A percentile compares a stretch with the other conserved stretches of the same genome.
Evolutionary conservation across 768 basidiomycete species (phyloP).

Genomic region (Suillus hirtellus): DNA sequence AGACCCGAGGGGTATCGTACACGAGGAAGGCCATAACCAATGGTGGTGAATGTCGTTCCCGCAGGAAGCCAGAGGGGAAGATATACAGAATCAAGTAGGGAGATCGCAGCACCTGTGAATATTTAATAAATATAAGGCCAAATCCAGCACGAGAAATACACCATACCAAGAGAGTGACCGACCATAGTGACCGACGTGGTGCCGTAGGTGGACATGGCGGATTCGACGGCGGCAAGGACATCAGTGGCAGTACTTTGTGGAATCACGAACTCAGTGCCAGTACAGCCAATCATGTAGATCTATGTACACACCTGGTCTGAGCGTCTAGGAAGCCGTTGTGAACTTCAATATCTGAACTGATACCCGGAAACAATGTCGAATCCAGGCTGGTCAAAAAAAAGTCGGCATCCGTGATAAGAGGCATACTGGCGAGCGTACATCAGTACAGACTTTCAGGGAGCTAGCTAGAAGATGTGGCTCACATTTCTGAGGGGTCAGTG

Average conservation of each 20-base stretch:
- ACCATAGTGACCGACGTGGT: conserved; percentile 44
- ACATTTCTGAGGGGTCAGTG: conserved; percentile 34
- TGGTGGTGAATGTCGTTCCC: conserved; percentile 32
- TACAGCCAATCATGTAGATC: background rate
- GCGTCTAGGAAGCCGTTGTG: conserved; percentile 49
- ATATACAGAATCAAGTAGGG: conserved; percentile 41
- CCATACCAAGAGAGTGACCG: conserved; percentile 43
- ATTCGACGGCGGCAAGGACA: conserved; percentile 46
- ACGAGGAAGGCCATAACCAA: conserved; percentile 39
- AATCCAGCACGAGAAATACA: background rate
- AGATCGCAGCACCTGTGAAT: conserved; percentile 35
- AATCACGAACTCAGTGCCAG: background rate
- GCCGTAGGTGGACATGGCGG: conserved; percentile 36
- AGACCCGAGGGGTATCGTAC: conserved; percentile 18
- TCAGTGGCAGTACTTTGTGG: conserved; percentile 37
- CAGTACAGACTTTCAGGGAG: background rate
- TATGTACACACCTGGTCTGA: conserved; percentile 43
- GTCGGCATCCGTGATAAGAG: conserved; percentile 44
- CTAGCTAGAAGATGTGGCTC: background rate
- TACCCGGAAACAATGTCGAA: conserved; percentile 49
- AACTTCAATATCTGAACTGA: conserved; percentile 40
- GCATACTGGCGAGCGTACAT: conserved; percentile 24
- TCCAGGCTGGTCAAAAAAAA: conserved; percentile 37
- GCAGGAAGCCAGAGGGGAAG: conserved; percentile 39
- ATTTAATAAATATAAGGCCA: background rate